Evolutionary conservation across 768 basidiomycete genomes (phyloP).

Genomic region (Termitomyces sp.): DNA sequence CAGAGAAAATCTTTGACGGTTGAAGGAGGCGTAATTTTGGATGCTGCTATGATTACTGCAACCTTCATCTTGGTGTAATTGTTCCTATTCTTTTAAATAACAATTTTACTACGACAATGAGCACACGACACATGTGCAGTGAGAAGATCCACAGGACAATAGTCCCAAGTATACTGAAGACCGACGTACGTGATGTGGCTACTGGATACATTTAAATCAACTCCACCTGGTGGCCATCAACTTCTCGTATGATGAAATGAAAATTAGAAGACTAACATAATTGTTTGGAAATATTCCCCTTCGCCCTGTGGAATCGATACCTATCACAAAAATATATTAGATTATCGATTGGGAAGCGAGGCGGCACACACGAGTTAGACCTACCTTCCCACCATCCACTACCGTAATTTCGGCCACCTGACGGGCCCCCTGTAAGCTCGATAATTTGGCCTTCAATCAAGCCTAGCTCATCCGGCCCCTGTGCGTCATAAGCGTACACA

Average conservation of each 20-base stretch:
- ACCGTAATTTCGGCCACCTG: constrained; percentile 63
- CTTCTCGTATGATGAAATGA: constrained; percentile 8
- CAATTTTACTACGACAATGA: neutral
- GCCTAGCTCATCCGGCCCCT: constrained; percentile 67
- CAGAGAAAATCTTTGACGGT: neutral
- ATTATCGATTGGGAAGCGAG: constrained; percentile 17
- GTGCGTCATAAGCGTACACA: constrained; percentile 75
- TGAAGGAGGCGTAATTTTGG: too few relatives aligned
- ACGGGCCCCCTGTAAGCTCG: constrained; percentile 58
- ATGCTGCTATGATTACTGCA: neutral
- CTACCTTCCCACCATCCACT: constrained; percentile 89
- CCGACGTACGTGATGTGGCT: neutral
- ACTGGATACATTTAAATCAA: constrained; percentile 6
- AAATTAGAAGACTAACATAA: constrained; percentile 56
- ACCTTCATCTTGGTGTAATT: neutral
- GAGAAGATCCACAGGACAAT: neutral
- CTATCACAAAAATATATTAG: constrained; percentile 33
- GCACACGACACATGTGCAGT: neutral
- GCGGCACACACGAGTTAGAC: constrained; percentile 13
- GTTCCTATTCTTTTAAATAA: neutral
- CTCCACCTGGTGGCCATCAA: constrained; percentile 42
- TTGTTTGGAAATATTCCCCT: constrained; percentile 88
- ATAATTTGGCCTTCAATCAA: constrained; percentile 60
- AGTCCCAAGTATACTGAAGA: neutral
- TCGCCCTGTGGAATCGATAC: constrained; percentile 52